phyloP scores from a whole-genome alignment of 2,329 filamentous ascomycete species.

The Trichoderma cornu-damae region DNA sequence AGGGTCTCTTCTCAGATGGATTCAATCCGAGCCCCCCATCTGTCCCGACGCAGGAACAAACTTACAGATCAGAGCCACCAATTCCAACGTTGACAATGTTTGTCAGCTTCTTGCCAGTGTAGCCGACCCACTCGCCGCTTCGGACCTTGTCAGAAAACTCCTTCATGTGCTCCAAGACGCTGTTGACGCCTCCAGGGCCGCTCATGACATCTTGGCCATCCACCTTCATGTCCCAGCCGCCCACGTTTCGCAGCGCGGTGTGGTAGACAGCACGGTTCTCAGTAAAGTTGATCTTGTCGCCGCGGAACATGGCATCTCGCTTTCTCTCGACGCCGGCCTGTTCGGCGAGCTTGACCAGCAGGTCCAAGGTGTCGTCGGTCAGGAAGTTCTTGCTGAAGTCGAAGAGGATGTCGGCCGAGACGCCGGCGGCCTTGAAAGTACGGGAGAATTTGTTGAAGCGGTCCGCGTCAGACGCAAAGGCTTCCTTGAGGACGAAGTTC shows the following conservation, averaged over 20 bases:
- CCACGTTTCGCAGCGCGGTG: conserved; percentile 84
- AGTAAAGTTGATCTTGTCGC: conserved; percentile 99
- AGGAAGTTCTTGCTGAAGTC: conserved; percentile 99
- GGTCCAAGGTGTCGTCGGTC: conserved; percentile 81
- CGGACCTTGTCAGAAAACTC: conserved; percentile 94
- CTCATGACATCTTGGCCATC: conserved; percentile 91
- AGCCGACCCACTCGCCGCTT: conserved; percentile 95
- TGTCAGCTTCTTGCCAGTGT: conserved; percentile 92
- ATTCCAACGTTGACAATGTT: conserved; percentile 98
- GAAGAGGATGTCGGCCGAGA: conserved; percentile 87
- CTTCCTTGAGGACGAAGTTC: conserved; percentile 86
- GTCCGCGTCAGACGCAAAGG: conserved; percentile 80
- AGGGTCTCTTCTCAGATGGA: neutral
- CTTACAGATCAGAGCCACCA: conserved; percentile 95
- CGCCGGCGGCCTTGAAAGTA: conserved; percentile 78
- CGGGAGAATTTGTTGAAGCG: conserved; percentile 89
- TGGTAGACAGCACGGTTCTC: conserved; percentile 96
- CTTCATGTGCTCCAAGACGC: conserved; percentile 94
- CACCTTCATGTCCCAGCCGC: conserved; percentile 75
- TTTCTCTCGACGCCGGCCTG: conserved; percentile 89
- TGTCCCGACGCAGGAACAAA: no score
- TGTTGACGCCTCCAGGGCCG: conserved; percentile 80
- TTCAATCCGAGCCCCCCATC: no score
- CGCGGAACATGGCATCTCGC: conserved; percentile 94
- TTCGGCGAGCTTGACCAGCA: conserved; percentile 84